Evolutionary conservation across 2,329 filamentous ascomycete genomes (phyloP), one percentile per base, ranked within the genome.

Genomic region (Emmonsiellopsis sp.): DNA sequence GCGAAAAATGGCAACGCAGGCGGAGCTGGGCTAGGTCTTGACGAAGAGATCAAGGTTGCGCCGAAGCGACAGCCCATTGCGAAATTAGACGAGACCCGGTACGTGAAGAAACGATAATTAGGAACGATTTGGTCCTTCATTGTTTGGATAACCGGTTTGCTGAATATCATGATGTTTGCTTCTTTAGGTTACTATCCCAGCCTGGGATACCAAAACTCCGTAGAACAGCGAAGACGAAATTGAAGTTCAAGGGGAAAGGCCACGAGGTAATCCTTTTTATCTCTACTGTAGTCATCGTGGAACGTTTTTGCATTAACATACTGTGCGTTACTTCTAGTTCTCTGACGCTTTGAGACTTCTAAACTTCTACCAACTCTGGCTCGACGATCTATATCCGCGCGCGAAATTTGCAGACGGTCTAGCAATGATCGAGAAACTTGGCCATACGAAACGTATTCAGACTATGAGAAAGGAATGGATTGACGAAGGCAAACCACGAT

Each of bases 321-420:
- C 27, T 47, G 7, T 27, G 1, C 21, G 21, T 1, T 27, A 27
- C 21, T 3, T 36, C 1, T 52, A 92, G 84, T 97, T 93, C 70
- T 85, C 86, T 14, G 93, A 98, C 65, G 82, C 90, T 9, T 81
- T 85, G 0, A 82, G 84, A 13, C 78, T 98, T 27, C 77, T 98
- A 47, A 88, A 87, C 27, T 88, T 94, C 66, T 98, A 97, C 66
- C 93, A 97, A 67, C 71, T 95, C 53, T 98, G 93, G 93, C 85
- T 98, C 2, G 92, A 98, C 70, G 90, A 96, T 64, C 77, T 98
- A 10, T 98, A 91, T 64, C 93, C 93, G 10, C 90, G 94, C 64
- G 93, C 92, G 5, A 92, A 90, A 64, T 98, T 98, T 64, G 80
- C 87, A 47, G 93, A 98, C 63, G 93, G 87, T 2, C 75, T 97